These are phyloP conservation scores for Alnus glutinosa DNA, from an alignment of 306 rosid species.

Conservation along the genomic window DNA sequence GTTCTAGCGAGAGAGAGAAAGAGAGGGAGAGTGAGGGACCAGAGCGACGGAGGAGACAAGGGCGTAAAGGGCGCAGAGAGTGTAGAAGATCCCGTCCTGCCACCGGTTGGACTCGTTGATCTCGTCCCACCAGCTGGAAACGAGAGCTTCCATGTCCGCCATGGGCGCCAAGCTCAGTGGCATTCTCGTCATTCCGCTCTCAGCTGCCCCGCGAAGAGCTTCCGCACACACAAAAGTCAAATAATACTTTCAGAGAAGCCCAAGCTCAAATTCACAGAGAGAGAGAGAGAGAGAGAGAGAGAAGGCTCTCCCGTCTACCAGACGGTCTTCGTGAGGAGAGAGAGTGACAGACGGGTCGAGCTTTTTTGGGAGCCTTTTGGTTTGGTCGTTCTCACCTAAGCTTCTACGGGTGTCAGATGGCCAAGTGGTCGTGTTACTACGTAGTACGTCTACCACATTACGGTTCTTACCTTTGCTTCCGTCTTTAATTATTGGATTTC, in stretches of 20 bases:
- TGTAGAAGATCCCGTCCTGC: conserved; percentile 65
- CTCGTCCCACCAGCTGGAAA: conserved; percentile 61
- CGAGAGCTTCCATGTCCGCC: conserved; percentile 30
- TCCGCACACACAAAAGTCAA: not conserved
- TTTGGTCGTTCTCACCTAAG: conserved; percentile 29
- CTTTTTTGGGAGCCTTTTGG: not conserved
- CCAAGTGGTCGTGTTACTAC: not conserved
- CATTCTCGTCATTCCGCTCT: conserved; percentile 45
- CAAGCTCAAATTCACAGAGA: not conserved
- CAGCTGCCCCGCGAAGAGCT: conserved; percentile 12
- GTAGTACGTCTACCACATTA: not conserved
- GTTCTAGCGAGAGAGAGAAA: not conserved
- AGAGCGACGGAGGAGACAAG: conserved; percentile 80
- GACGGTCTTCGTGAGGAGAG: conserved; percentile 19
- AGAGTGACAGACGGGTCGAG: not conserved
- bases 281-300: not conserved
- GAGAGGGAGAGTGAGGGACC: conserved; percentile 38
- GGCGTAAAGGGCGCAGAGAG: conserved; percentile 75
- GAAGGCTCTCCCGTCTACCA: conserved; percentile 16
- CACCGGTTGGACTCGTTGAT: conserved; percentile 50
- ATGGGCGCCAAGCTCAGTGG: conserved; percentile 43
- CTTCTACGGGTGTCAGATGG: conserved; percentile 17
- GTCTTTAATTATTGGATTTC: too few species aligned
- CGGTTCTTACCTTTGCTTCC: not conserved
- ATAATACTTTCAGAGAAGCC: conserved; percentile 5